Evolutionary conservation across 441 rosid genomes (phyloP), one percentile per base, ranked within the genome.

Genomic region (Hura crepitans): DNA sequence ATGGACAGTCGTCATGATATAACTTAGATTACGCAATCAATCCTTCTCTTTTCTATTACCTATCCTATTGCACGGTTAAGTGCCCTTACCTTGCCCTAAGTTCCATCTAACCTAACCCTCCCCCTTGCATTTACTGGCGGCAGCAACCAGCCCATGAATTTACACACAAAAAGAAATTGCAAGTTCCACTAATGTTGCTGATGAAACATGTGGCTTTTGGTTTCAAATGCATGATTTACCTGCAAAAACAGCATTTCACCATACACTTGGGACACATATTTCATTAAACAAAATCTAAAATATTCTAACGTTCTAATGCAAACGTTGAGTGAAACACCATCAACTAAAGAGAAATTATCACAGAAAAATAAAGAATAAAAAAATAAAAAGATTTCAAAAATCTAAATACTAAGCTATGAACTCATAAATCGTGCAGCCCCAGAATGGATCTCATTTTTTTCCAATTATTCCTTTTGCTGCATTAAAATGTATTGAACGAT

Each of bases 81-180:
- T 66, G 59, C 75, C 69, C 77, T 75, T 73, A 75, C 82, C 85
- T 81, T 77, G 54, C 65, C 77, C 81, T 72, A 73, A 28, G 75
- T 71, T 70, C 77, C 65, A 60, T 62, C 83, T 81, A 84, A 70
- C 77, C 77, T 77, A 77, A 75, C 80, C 80, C 74, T 74, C 43
- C 82, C 75, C 74, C 68, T 69, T 51, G 69, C 67, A 68, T 37
- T 54, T 64, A 77, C 62, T 33, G 58, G 84, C 62, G 74, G 71
- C 75, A 78, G 78, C 81, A 81, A 72, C 63, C 65, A 66, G 66
- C 65, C 62, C 75, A 58, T 55, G 70, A 75, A 62, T 76, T 46
- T 69, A 71, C 78, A 43, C 72, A 75, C 74, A 74, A n/a, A n/a
- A n/a, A 57, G 65, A 71, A 73, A 73, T 69, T 37, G 37, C 55